These are phyloP conservation scores for Hymenoscyphus occultus DNA, from an alignment of 2,329 filamentous ascomycete genomes.

Conservation along the genomic window DNA sequence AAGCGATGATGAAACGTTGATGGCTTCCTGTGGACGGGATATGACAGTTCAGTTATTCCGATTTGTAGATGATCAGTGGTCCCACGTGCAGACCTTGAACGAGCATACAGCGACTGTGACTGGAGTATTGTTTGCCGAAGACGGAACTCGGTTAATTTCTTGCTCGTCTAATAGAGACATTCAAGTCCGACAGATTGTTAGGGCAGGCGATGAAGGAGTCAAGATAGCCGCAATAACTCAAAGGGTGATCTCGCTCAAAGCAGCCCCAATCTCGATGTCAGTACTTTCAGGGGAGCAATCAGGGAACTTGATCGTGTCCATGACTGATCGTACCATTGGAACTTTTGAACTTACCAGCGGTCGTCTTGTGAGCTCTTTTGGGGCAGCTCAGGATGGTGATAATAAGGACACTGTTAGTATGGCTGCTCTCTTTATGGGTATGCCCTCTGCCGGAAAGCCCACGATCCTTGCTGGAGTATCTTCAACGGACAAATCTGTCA, in stretches of 20 bases:
- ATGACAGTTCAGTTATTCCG: conserved; percentile 90
- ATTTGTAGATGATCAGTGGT: conserved; percentile 55
- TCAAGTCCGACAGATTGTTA: conserved; percentile 75
- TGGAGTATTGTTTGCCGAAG: conserved; percentile 70
- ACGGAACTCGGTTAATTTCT: conserved; percentile 69
- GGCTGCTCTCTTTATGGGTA: conserved; percentile 69
- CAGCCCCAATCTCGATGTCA: conserved; percentile 82
- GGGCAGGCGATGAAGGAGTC: conserved; percentile 51
- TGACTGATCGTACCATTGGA: conserved; percentile 58
- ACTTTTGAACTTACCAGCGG: conserved; percentile 65
- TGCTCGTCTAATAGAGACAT: conserved; percentile 86
- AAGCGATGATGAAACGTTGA: conserved; percentile 56
- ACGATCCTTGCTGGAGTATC: conserved; percentile 82
- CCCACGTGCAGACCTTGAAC: conserved; percentile 84
- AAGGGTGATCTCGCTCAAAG: conserved; percentile 76
- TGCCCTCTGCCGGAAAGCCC: conserved; percentile 50
- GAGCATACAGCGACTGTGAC: conserved; percentile 88
- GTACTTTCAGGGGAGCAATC: conserved; percentile 56
- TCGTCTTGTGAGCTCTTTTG: conserved; percentile 66
- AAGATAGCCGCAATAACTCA: conserved; percentile 73
- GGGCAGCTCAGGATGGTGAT: conserved; percentile 74
- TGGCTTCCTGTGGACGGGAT: conserved; percentile 84
- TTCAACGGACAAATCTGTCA: conserved; percentile 91
- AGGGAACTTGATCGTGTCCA: conserved; percentile 55
- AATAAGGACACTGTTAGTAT: conserved; percentile 79